A percentile compares a stretch with the other conserved stretches of the same genome.
Conservation (phyloP, 192 early-diverging fungal species). For the Coemansia sp. region DNA sequence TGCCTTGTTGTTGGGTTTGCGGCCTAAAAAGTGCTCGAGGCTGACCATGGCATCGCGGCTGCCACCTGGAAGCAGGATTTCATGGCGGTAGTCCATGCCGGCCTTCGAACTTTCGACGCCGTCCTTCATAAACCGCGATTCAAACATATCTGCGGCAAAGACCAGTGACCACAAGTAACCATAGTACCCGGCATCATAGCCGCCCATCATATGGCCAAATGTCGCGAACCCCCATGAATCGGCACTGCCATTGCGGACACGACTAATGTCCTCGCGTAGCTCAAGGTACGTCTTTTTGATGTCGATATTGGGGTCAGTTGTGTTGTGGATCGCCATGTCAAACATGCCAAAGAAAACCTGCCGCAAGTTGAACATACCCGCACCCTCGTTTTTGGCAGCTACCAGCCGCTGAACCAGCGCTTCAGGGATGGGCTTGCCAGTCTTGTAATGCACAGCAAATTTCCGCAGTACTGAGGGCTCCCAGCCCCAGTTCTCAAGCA, state of each 20-base stretch:
- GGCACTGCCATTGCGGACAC: conserved; percentile 37
- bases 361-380: conserved; percentile 68
- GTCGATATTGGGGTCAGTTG: conserved; percentile 48
- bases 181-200: conserved; percentile 74
- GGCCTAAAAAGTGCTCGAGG: conserved; percentile 71
- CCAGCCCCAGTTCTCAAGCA: conserved; percentile 86
- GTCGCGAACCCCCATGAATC: conserved; percentile 51
- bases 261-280: conserved; percentile 43
- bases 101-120: conserved; percentile 43
- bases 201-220: conserved; percentile 70
- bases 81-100: conserved; percentile 26
- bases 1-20: conserved; percentile 75
- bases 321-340: conserved; percentile 74
- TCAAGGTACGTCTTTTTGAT: conserved; percentile 44
- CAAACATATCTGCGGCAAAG: conserved; percentile 81
- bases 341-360: conserved; percentile 76
- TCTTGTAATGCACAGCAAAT: conserved; percentile 69
- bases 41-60: conserved; percentile 70
- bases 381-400: conserved; percentile 72
- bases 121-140: conserved; percentile 63
- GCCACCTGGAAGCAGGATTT: conserved; percentile 37
- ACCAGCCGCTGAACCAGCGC: conserved; percentile 67
- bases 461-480: conserved; percentile 58
- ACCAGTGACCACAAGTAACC: conserved; percentile 79
- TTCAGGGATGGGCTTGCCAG: conserved; percentile 67